Base-by-base conservation (phyloP, 306 rosid genomes). In the Cicer arietinum region DNA sequence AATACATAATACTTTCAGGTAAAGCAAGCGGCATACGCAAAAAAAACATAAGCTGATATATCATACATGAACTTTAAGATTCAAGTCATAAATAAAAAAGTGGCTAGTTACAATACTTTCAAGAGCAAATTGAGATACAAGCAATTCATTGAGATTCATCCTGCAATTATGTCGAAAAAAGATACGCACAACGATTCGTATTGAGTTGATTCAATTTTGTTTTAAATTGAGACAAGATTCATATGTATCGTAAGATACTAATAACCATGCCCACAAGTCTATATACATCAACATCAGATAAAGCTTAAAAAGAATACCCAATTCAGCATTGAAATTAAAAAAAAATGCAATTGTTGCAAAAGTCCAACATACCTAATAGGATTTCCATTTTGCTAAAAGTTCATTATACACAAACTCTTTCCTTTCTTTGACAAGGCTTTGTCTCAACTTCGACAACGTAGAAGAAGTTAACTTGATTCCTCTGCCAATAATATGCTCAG, bases 401-500 rank as follows among this genome's bases (percentile, higher is more conserved):
- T 81, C 87, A 6, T 85, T 83, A 16, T 85, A 89, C 65, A 79
- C 41, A 60, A 59, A 77, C 45, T 81, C 80, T 81, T 84, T 90
- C 74, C 81, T 66, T 10, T 74, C 85, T 54, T 83, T 84, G 70
- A 62, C 13, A 67, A 91, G 91, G 84, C 81, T 83, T 17, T 84
- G 85, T 74, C 71, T 89, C 79, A 91, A 80, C 75, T 85, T 89
- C 1, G 86, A 79, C 87, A 91, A 46, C 25, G 92, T 81, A 20
- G 87, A 65, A 77, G 84, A 44, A 67, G 59, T 80, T 76, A 91
- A 37, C 79, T 80, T 84, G 83, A 91, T 87, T 61, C 88, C 70
- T 67, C 87, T 89, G 18, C 8, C 71, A 64, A 85, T 84, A 88
- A 91, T 89, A 78, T 89, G 90, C 67, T 87, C 86, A 0, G 92